phyloP scores from a whole-genome alignment of 2,329 filamentous ascomycete species.

The Gaeumannomyces tritici region DNA sequence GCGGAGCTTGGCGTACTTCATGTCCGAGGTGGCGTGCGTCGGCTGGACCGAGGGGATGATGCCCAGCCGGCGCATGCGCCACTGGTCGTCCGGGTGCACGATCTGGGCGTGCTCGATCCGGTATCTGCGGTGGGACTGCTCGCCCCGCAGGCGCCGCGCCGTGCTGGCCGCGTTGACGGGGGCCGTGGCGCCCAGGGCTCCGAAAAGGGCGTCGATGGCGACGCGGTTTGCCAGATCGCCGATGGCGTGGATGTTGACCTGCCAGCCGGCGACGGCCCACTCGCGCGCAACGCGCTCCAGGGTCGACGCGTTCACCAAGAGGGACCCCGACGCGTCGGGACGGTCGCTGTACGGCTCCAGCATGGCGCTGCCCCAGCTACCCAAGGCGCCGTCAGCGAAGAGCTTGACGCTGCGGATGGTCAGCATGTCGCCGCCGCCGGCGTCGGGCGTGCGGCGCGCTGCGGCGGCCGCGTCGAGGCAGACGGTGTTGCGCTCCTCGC shows the following conservation, averaged over 20 bases:
- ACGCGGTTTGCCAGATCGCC: conserved; percentile 59
- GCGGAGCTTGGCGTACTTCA: conserved; percentile 53
- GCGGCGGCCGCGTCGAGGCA: conserved; percentile 42
- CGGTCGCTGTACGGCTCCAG: conserved; percentile 62
- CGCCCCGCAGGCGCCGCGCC: conserved; percentile 7
- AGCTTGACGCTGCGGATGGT: conserved; percentile 57
- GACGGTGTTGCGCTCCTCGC: conserved; percentile 52
- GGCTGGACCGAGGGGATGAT: conserved; percentile 63
- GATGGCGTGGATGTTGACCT: conserved; percentile 66
- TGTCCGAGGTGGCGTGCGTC: conserved; percentile 63
- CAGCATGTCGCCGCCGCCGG: conserved; percentile 37
- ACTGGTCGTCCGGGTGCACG: conserved; percentile 56
- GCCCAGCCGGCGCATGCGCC: conserved; percentile 44
- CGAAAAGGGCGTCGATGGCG: conserved; percentile 52
- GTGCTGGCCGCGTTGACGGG: conserved; percentile 11
- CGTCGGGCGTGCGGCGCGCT: conserved; percentile 15
- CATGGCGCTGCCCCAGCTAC: conserved; percentile 63
- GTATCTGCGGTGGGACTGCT: conserved; percentile 35
- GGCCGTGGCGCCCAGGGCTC: conserved; percentile 29
- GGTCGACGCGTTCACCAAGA: conserved; percentile 55
- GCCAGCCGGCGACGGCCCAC: conserved; percentile 53
- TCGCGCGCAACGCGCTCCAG: conserved; percentile 41
- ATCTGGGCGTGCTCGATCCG: conserved; percentile 66
- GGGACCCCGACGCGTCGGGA: conserved; percentile 49
- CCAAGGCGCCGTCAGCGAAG: conserved; percentile 61